A percentile compares a stretch with the other conserved stretches of the same genome.
These are phyloP conservation scores for Metarhizium sp. DNA, from an alignment of 2,329 filamentous ascomycete species.

Conservation along the genomic window DNA sequence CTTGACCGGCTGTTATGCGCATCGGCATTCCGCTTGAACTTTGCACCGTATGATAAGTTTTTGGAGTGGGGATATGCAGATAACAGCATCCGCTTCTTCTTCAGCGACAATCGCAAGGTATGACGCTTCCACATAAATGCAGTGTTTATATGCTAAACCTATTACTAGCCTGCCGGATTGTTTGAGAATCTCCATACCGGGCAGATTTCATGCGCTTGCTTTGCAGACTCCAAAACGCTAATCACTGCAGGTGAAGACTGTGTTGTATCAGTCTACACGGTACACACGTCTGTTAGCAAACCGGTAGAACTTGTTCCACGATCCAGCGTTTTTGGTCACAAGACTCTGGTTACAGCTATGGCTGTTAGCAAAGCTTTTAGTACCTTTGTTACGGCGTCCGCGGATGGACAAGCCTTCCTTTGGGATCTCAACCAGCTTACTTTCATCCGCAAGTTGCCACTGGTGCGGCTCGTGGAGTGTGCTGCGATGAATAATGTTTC, in stretches of 20 bases:
- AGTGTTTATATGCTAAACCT: slow-evolving; percentile 16
- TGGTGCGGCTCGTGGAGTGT: slow-evolving; percentile 54
- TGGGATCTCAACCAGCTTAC: slow-evolving; percentile 92
- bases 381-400: slow-evolving; percentile 73
- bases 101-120: slow-evolving; percentile 70
- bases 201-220: slow-evolving; percentile 72
- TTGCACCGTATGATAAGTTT: slow-evolving; percentile 87
- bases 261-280: slow-evolving; percentile 75
- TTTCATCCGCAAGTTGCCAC: slow-evolving; percentile 67
- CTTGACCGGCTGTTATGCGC: slow-evolving; percentile 77
- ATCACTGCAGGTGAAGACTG: slow-evolving; percentile 91
- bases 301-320: slow-evolving; percentile 70
- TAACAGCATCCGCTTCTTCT: slow-evolving; percentile 84
- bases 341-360: slow-evolving; percentile 69
- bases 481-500: slow-evolving; percentile 83
- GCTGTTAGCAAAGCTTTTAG: slow-evolving; percentile 84
- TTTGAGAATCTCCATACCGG: slow-evolving; percentile 93
- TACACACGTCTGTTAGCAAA: slow-evolving; percentile 54
- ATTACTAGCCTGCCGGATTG: slow-evolving; percentile 56
- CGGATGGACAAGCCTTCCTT: slow-evolving; percentile 73
- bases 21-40: slow-evolving; percentile 75
- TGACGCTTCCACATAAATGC: slow-evolving; percentile 6
- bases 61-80: slow-evolving; percentile 96
- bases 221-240: slow-evolving; percentile 83
- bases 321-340: slow-evolving; percentile 83